These are phyloP conservation scores for Mycogone perniciosa DNA, from an alignment of 2,329 filamentous ascomycete species.

Conservation along the genomic window DNA sequence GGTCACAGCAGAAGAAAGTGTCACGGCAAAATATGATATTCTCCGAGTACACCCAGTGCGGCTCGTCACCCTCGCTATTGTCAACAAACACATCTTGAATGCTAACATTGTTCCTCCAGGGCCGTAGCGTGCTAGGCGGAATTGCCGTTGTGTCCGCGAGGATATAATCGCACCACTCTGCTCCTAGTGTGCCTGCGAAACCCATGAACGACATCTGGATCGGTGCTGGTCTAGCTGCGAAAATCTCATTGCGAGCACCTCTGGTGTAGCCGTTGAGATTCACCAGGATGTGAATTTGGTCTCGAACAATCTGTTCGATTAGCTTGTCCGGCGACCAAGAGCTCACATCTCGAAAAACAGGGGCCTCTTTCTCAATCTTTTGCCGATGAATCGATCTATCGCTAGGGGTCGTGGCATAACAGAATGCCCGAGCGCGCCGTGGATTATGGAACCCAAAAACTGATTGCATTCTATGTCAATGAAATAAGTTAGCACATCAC, in stretches of 20 bases:
- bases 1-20: conserved; percentile 98
- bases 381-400: conserved; percentile 83
- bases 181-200: conserved; percentile 90
- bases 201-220: conserved; percentile 99
- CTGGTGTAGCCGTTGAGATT: conserved; percentile 98
- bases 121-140: conserved; percentile 72
- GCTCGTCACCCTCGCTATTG: conserved; percentile 61
- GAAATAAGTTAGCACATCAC: conserved; percentile 1
- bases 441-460: conserved; percentile 88
- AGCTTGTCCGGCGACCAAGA: conserved; percentile 78
- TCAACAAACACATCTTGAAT: conserved; percentile 63
- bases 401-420: conserved; percentile 90
- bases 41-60: conserved; percentile 91
- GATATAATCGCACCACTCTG: conserved; percentile 98
- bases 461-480: conserved; percentile 71
- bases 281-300: conserved; percentile 88
- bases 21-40: conserved; percentile 93
- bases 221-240: conserved; percentile 86
- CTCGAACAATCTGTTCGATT: conserved; percentile 76
- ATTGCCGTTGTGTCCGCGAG: conserved; percentile 85
- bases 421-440: conserved; percentile 71
- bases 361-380: conserved; percentile 89
- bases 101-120: conserved; percentile 67
- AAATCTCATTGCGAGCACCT: conserved; percentile 94
- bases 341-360: conserved; percentile 84